Evolutionary conservation across 192 early-diverging fungal genomes (phyloP).

Genomic region (Rhizophagus sp.): DNA sequence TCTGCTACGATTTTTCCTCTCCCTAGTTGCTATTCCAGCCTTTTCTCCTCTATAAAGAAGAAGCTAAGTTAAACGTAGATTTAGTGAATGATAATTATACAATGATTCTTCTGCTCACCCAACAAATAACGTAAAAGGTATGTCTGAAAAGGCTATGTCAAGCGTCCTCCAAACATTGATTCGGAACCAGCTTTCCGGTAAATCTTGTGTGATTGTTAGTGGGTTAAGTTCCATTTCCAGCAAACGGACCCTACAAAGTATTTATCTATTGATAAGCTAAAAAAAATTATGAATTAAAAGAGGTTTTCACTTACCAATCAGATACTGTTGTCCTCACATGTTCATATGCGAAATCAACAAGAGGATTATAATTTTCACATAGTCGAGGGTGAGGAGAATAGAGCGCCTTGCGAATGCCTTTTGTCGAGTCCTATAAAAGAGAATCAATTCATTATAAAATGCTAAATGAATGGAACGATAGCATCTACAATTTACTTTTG

Average conservation of each 20-base stretch:
- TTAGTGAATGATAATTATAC: too few relatives aligned
- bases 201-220: background rate
- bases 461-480: background rate
- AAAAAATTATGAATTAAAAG: too few relatives aligned
- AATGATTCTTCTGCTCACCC: conserved; percentile 3
- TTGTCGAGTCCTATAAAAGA: conserved; percentile 23
- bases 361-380: conserved; percentile 17
- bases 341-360: conserved; percentile 7
- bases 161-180: conserved; percentile 14
- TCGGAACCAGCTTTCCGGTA: conserved; percentile 11
- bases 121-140: background rate
- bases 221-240: conserved; percentile 15
- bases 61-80: background rate
- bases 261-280: background rate
- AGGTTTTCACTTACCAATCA: conserved; percentile 9
- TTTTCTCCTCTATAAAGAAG: conserved; percentile 4
- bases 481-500: conserved; percentile 9
- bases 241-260: conserved; percentile 9
- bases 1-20: conserved; percentile 14
- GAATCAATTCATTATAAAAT: conserved; percentile 8
- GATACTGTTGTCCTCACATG: conserved; percentile 28
- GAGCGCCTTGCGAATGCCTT: conserved; percentile 14
- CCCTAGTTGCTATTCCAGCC: conserved; percentile 6
- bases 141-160: conserved; percentile 27
- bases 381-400: background rate